Evolutionary conservation across 306 rosid genomes (phyloP).

Genomic region (Abrus pulchellus): DNA sequence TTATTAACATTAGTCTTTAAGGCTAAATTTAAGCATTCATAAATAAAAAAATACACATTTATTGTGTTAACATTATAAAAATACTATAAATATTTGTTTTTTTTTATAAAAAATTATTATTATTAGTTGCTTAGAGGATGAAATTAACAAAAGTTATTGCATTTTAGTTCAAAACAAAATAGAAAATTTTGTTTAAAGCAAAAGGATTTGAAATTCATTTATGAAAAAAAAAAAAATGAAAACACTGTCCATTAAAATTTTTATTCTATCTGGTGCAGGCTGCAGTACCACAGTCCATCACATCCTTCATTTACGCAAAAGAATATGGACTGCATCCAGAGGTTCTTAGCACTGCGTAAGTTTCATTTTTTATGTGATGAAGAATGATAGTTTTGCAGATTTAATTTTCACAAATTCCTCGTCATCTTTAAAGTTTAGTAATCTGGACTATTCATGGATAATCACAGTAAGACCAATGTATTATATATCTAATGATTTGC

Average conservation of each 20-base stretch:
- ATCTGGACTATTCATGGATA: no score
- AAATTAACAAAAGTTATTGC: not conserved
- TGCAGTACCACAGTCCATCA: conserved; percentile 94
- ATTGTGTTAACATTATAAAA: no score
- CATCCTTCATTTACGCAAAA: conserved; percentile 90
- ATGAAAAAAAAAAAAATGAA: not conserved
- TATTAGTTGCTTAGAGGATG: no score
- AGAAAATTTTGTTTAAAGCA: not conserved
- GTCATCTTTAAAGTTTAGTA: no score
- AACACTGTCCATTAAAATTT: not conserved
- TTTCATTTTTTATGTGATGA: not conserved
- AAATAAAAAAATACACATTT: no score
- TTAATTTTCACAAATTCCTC: not conserved
- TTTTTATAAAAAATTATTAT: no score
- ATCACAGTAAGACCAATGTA: no score
- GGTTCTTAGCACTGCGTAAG: conserved; percentile 96
- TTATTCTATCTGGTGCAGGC: conserved; percentile 59
- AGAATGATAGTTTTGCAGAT: not conserved
- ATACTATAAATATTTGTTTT: no score
- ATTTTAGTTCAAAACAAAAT: not conserved
- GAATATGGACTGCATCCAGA: conserved; percentile 91
- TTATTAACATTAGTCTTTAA: no score
- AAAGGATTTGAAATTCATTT: not conserved
- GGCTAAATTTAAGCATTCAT: no score
- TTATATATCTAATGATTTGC: no score